Base-by-base conservation (phyloP, 2,329 filamentous ascomycete species). In the Curvularia hawaiiensis region DNA sequence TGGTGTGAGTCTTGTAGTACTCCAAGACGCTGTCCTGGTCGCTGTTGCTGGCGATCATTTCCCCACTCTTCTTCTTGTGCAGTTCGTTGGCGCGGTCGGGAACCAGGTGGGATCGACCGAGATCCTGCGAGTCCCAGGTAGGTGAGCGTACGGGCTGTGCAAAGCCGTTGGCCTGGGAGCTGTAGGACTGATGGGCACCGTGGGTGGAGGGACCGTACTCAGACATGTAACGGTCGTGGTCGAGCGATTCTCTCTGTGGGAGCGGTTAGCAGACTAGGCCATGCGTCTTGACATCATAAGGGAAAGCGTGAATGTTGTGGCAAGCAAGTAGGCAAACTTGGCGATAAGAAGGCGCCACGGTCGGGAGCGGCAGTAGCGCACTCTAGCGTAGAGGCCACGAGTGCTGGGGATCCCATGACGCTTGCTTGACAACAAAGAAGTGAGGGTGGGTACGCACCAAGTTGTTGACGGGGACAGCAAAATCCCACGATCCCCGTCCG, bases 1-100 rank as follows among this genome's bases (percentile, higher is more conserved):
- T 64, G 44, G 56, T 50, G 12, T 63, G 63, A 20, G 55, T 62
- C 52, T 73, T 76, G 65, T 82, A 80, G 49, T 80, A 72, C 44
- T 84, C 81, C 39, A 79, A 57, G 14, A 81, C 63, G 66, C 78
- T 80, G 54, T 84, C 82, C n/a, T 78, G 73, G 12, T 79, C 79
- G 60, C 76, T 79, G 38, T 69, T 73, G 46, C 69, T 72, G 3
- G 78, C 76, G 50, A 78, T 78, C 48, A 79, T 69, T 54, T 79
- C 79, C 46, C 78, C 78, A 48, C 78, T 75, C 38, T 62, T 54
- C 52, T 80, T 79, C 52, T 77, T 74, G 55, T 66, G 72, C 44
- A 79, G 68, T 30, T 74, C 73, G 51, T 72, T 63, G 30, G 75
- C 65, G 51, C 74, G 70, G 35, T 72, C 73, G 14, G 78, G 72